These are phyloP conservation scores for Aaosphaeria arxii DNA, from an alignment of 2,329 filamentous ascomycete genomes.

Conservation along the genomic window DNA sequence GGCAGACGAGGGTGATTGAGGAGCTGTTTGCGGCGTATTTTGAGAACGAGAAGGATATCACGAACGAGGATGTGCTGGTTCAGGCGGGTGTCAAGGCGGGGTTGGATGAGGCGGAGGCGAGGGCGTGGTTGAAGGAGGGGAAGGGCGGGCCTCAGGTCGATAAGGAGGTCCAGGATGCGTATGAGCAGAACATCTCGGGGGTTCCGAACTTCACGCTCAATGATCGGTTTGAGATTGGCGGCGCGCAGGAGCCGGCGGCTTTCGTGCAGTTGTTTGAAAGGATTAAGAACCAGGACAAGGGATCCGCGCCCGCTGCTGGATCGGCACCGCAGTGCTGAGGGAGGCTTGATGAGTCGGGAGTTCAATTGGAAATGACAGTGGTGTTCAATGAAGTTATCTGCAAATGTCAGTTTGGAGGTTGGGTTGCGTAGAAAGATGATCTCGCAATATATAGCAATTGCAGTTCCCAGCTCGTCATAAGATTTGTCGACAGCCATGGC, in stretches of 20 bases:
- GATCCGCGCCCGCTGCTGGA: background rate
- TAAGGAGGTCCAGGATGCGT: constrained; percentile 45
- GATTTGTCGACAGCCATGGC: too few species aligned
- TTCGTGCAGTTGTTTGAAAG: constrained; percentile 66
- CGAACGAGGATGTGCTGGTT: constrained; percentile 38
- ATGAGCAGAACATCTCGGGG: constrained; percentile 56
- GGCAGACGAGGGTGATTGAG: constrained; percentile 44
- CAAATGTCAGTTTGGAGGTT: too few species aligned
- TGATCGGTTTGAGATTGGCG: constrained; percentile 62
- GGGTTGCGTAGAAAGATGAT: too few species aligned
- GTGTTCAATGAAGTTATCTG: too few species aligned
- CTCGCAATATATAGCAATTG: too few species aligned
- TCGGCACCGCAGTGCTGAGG: background rate
- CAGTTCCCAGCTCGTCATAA: too few species aligned
- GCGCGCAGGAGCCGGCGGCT: constrained; percentile 66
- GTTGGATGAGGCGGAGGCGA: constrained; percentile 40
- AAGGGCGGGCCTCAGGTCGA: constrained; percentile 46
- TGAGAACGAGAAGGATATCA: constrained; percentile 49
- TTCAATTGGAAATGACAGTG: too few species aligned
- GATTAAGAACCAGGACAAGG: constrained; percentile 49
- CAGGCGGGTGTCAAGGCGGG: constrained; percentile 44
- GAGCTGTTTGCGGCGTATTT: constrained; percentile 44
- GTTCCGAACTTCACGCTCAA: constrained; percentile 77
- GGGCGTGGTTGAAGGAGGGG: constrained; percentile 43
- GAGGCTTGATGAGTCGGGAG: background rate